Percentiles rank a stretch among this genome's conserved stretches.
These are phyloP conservation scores for Rhizopus delemar DNA, from an alignment of 371 early-diverging fungal genomes.

Conservation along the genomic window DNA sequence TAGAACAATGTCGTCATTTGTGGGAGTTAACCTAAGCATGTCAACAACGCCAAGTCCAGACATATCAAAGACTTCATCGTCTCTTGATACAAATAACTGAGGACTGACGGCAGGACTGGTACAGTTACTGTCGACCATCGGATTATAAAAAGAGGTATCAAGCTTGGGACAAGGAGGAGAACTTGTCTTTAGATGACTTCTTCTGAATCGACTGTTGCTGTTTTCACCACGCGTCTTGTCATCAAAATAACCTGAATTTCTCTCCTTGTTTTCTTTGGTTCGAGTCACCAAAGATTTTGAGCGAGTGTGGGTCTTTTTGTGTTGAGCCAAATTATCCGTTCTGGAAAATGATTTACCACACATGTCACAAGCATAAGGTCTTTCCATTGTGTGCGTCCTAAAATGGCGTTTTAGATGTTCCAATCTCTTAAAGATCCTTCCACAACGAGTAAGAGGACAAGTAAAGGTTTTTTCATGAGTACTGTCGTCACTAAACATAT, in stretches of 20 bases:
- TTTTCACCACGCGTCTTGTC: neutral
- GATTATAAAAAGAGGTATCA: neutral
- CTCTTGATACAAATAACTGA: neutral
- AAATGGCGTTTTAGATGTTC: constrained; percentile 85
- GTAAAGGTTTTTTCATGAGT: constrained; percentile 15
- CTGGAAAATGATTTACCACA: constrained; percentile 85
- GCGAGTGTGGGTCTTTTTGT: constrained; percentile 74
- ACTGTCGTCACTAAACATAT: constrained; percentile 3
- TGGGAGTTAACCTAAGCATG: neutral
- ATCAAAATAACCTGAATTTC: neutral
- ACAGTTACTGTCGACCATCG: neutral
- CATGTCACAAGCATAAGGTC: constrained; percentile 69
- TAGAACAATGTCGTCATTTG: neutral
- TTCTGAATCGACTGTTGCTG: neutral
- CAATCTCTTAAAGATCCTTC: constrained; percentile 65
- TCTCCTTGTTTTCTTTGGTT: constrained; percentile 1
- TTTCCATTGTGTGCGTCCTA: constrained; percentile 77
- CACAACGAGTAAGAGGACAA: constrained; percentile 51
- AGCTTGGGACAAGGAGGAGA: neutral
- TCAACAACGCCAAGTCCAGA: neutral
- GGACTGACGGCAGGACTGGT: constrained; percentile 1
- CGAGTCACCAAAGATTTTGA: constrained; percentile 7
- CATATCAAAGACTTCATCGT: neutral
- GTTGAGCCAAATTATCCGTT: constrained; percentile 82
- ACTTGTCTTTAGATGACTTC: neutral